Conservation (phyloP, 345 rosid species). For the Eucalyptus regnans region DNA sequence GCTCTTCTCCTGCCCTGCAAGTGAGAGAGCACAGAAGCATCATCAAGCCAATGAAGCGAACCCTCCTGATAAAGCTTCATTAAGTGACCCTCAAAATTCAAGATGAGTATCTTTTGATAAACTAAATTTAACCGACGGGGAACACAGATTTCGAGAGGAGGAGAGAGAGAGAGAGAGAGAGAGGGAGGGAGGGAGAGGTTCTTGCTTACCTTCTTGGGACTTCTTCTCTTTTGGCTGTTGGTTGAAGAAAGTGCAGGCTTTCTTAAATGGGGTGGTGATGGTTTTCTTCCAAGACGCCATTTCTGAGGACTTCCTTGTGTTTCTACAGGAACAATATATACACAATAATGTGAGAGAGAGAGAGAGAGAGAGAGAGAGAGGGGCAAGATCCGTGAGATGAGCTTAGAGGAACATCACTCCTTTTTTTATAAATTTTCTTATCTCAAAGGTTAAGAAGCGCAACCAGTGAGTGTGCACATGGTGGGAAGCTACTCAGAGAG, state of each 20-base stretch:
- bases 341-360: background rate
- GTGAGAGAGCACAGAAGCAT: background rate
- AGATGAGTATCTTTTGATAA: background rate
- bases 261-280: conserved; percentile 73
- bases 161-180: background rate
- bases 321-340: background rate
- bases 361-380: background rate
- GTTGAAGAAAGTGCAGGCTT: conserved; percentile 79
- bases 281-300: conserved; percentile 90
- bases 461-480: background rate
- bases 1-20: conserved; percentile 41
- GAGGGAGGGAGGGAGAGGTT: background rate
- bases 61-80: background rate
- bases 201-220: conserved; percentile 23
- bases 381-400: conserved; percentile 72
- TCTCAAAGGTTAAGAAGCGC: background rate
- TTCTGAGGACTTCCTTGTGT: background rate
- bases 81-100: background rate
- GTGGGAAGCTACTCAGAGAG: background rate
- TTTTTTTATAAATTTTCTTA: background rate
- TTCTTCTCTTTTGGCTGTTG: conserved; percentile 34
- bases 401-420: conserved; percentile 29
- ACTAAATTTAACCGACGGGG: background rate
- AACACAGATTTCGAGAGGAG: background rate
- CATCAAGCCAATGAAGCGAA: background rate